Evolutionary conservation across 179 eudicot species (phyloP).

Genomic region (Spinacia oleracea): DNA sequence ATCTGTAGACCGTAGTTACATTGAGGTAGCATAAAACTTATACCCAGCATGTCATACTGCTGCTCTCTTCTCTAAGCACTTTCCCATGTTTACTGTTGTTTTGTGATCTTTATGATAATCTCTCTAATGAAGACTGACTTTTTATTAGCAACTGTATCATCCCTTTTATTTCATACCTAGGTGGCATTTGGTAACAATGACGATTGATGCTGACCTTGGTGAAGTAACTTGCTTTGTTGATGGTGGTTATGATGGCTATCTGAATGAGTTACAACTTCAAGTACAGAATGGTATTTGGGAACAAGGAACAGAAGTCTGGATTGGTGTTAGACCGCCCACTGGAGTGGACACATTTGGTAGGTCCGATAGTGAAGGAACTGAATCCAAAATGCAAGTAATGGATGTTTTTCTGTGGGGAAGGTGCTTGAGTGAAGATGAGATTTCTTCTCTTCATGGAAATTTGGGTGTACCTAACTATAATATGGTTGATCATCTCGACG

Average conservation of each 20-base stretch:
- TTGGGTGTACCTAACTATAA: slow-evolving; percentile 67
- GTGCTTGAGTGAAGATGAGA: slow-evolving; percentile 95
- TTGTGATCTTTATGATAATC: neutral
- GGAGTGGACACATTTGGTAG: slow-evolving; percentile 94
- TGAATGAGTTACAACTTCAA: slow-evolving; percentile 67
- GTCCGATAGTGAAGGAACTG: slow-evolving; percentile 96
- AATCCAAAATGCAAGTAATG: slow-evolving; percentile 93
- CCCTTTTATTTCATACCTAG: slow-evolving; percentile 38
- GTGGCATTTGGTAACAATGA: slow-evolving; percentile 95
- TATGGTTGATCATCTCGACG: slow-evolving; percentile 75
- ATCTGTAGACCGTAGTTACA: neutral
- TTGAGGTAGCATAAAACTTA: neutral
- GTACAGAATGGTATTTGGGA: slow-evolving; percentile 78
- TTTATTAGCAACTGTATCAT: slow-evolving; percentile 9
- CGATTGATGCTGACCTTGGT: slow-evolving; percentile 90
- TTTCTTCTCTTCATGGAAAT: slow-evolving; percentile 68
- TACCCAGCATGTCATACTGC: neutral
- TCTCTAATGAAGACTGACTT: neutral
- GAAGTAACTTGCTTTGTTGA: slow-evolving; percentile 95
- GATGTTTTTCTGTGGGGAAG: slow-evolving; percentile 99
- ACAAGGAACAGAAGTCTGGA: slow-evolving; percentile 89
- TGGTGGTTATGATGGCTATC: slow-evolving; percentile 87
- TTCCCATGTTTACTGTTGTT: neutral
- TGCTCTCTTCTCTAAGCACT: neutral
- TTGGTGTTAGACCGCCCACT: slow-evolving; percentile 85